phyloP scores from a whole-genome alignment of 2,329 filamentous ascomycete species.

The Grosmannia clavigera region DNA sequence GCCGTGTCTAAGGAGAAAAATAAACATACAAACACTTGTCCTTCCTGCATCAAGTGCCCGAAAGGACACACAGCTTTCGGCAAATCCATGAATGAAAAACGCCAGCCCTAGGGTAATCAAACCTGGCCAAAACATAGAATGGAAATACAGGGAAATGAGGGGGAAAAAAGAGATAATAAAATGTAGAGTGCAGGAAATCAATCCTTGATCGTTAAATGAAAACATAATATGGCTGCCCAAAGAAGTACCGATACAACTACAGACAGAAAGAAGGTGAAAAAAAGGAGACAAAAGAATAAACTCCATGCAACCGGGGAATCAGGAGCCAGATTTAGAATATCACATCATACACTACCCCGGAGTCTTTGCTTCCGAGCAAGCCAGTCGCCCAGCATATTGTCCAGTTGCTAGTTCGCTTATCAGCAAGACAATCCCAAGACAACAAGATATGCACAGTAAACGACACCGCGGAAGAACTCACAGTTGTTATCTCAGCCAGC shows the following conservation, averaged over 20 bases:
- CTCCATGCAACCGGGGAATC: not conserved
- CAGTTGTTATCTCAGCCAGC: conserved; percentile 72
- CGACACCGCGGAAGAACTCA: conserved; percentile 26
- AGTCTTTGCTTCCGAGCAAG: conserved; percentile 57
- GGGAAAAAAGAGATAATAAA: not conserved
- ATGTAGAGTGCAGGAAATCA: not conserved
- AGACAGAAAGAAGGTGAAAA: not conserved
- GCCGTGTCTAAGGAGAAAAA: not conserved
- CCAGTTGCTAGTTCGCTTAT: conserved; percentile 48
- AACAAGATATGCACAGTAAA: not conserved
- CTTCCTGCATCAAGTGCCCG: not conserved
- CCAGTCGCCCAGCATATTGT: conserved; percentile 77
- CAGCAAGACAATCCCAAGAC: not conserved
- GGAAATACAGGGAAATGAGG: not conserved
- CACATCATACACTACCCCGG: conserved; percentile 31
- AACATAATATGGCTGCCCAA: not conserved
- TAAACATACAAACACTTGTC: not conserved
- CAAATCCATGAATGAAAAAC: not conserved
- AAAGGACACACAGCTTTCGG: not conserved
- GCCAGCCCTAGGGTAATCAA: not conserved
- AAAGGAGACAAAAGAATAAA: not conserved
- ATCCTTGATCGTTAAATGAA: not conserved
- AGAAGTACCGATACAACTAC: not conserved
- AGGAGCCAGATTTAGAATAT: not conserved
- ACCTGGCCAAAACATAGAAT: not conserved